phyloP scores from a whole-genome alignment of 441 rosid species.

The Euphorbia schlechtendalii region DNA sequence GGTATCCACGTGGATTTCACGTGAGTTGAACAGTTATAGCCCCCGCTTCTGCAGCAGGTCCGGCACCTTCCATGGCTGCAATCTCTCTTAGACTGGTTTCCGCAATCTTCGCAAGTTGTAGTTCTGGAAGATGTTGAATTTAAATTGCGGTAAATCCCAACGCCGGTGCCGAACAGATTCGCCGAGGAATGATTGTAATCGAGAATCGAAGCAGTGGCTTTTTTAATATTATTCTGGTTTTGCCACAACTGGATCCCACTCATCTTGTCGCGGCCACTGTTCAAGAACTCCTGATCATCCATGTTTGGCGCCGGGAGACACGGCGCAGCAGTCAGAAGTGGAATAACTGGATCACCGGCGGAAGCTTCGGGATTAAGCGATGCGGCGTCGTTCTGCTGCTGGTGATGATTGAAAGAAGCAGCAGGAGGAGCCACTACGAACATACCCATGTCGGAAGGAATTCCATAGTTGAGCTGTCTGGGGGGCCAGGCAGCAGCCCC shows the following conservation, averaged over 20 bases:
- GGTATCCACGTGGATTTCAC: conserved; percentile 99
- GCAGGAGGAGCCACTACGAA: conserved; percentile 86
- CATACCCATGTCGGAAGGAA: conserved; percentile 70
- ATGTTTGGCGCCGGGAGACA: conserved; percentile 36
- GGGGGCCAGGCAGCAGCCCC: conserved; percentile 27
- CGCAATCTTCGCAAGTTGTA: conserved; percentile 89
- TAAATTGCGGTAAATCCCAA: conserved; percentile 24
- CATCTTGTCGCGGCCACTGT: conserved; percentile 31
- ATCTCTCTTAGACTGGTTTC: conserved; percentile 94
- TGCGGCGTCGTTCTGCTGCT: conserved; percentile 32
- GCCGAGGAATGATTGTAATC: conserved; percentile 34
- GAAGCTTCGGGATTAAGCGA: conserved; percentile 21
- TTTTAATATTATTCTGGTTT: conserved; percentile 25
- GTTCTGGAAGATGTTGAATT: conserved; percentile 33
- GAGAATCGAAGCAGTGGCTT: conserved; percentile 19
- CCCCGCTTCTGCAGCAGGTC: conserved; percentile 91
- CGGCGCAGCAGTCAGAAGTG: conserved; percentile 54
- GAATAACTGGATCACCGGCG: conserved; percentile 52
- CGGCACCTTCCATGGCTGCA: conserved; percentile 77
- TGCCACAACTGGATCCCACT: conserved; percentile 70
- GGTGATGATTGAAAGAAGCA: conserved; percentile 42
- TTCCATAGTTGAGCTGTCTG: conserved; percentile 41
- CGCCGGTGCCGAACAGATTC: conserved; percentile 24
- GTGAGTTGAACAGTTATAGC: conserved; percentile 83
- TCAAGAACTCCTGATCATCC: conserved; percentile 45